phyloP scores from a whole-genome alignment of 2,329 filamentous ascomycete genomes.

The Cordyceps cicadae region DNA sequence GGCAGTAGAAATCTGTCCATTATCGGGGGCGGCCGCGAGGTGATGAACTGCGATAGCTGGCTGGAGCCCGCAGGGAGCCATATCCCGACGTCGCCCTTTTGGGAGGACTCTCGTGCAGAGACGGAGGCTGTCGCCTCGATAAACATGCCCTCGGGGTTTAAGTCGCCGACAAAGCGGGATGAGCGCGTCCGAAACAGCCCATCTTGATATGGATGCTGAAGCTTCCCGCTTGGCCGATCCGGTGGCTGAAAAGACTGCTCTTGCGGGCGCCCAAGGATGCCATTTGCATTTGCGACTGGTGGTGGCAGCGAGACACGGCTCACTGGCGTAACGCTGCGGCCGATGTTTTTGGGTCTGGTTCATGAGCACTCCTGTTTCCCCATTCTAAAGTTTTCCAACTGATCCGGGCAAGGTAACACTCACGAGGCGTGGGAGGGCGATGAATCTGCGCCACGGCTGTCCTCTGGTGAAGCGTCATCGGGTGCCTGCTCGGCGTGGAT shows the following conservation, averaged over 20 bases:
- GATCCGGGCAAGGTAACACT: slow-evolving; percentile 5
- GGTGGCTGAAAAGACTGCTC: neutral
- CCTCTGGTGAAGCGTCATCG: slow-evolving; percentile 22
- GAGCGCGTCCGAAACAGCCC: slow-evolving; percentile 21
- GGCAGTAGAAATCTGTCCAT: slow-evolving; percentile 34
- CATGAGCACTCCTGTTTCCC: neutral
- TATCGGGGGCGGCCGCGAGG: slow-evolving; percentile 28
- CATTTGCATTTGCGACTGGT: neutral
- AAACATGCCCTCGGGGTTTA: slow-evolving; percentile 54
- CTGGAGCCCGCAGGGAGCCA: slow-evolving; percentile 36
- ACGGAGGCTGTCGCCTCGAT: slow-evolving; percentile 41
- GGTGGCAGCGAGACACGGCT: neutral
- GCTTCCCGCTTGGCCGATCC: neutral
- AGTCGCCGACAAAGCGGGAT: slow-evolving; percentile 47
- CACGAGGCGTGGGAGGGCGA: slow-evolving; percentile 24
- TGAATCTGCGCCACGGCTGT: slow-evolving; percentile 20
- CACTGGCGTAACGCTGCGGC: slow-evolving; percentile 7
- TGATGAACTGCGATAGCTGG: slow-evolving; percentile 29
- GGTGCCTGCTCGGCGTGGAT: slow-evolving; percentile 30
- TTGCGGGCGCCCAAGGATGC: neutral
- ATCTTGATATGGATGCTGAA: slow-evolving; percentile 10
- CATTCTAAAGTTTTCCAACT: too few relatives aligned
- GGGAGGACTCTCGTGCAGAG: slow-evolving; percentile 27
- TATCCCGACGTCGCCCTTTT: slow-evolving; percentile 47
- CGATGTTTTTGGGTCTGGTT: neutral